Conservation (phyloP, 495 filamentous ascomycete species). For the Hypoxylon trugodes region DNA sequence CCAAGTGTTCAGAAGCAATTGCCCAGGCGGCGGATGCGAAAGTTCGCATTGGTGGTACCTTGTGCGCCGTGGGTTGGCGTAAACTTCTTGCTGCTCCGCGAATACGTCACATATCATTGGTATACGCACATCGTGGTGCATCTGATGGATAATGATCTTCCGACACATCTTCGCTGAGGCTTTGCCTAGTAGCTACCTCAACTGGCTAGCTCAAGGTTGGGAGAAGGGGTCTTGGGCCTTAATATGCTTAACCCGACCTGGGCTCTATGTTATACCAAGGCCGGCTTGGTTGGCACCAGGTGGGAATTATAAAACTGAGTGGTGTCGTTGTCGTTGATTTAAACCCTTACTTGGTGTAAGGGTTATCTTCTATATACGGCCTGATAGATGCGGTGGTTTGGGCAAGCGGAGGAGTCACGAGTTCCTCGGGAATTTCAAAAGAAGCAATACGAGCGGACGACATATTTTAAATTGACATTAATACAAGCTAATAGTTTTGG, state of each 20-base stretch:
- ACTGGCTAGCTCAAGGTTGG: background rate
- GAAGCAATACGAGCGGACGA: no score
- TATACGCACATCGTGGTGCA: slow-evolving; percentile 42
- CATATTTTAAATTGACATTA: no score
- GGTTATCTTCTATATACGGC: no score
- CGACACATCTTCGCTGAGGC: slow-evolving; percentile 27
- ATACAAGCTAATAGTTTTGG: no score
- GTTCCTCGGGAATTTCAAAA: no score
- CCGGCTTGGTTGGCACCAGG: slow-evolving; percentile 2
- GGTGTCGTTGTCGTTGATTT: no score
- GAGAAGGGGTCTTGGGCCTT: background rate
- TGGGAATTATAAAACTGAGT: no score
- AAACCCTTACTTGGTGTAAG: no score
- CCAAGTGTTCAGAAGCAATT: background rate
- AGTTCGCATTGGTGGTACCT: slow-evolving; percentile 37
- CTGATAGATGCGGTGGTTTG: no score
- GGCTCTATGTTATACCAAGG: background rate
- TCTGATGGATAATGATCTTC: slow-evolving; percentile 25
- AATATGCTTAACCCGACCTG: background rate
- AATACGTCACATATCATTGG: slow-evolving; percentile 29
- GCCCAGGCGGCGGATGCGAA: background rate
- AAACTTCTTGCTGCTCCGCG: background rate
- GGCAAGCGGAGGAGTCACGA: no score
- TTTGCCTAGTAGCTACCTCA: background rate
- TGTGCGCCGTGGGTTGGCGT: slow-evolving; percentile 34